These are phyloP conservation scores for Pythium guiyangense DNA, from an alignment of 352 stramenopile species.

Conservation along the genomic window DNA sequence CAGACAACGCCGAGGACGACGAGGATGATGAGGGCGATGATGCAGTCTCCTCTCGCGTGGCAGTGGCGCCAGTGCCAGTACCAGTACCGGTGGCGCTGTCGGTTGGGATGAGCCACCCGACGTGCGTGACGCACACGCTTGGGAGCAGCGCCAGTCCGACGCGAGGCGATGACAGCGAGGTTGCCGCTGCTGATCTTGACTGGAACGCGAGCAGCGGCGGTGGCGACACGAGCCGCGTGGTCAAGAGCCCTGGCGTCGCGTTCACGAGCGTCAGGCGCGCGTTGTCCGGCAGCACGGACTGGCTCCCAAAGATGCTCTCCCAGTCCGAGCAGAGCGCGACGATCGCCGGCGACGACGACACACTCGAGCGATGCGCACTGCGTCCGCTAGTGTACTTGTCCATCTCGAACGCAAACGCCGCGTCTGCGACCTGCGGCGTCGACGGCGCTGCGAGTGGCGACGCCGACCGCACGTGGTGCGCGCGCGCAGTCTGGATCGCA, in stretches of 20 bases:
- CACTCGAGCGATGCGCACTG: constrained; percentile 8
- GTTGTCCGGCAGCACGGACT: constrained; percentile 41
- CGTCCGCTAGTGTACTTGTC: constrained; percentile 11
- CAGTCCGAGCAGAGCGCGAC: constrained; percentile 63
- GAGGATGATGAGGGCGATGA: background rate
- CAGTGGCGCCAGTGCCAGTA: background rate
- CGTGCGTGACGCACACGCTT: constrained; percentile 26
- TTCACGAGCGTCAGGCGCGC: constrained; percentile 46
- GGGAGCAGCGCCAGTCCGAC: constrained; percentile 11
- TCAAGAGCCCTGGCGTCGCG: constrained; percentile 34
- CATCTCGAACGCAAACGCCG: constrained; percentile 36
- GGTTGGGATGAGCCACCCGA: constrained; percentile 48
- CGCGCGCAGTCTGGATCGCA: constrained; percentile 18
- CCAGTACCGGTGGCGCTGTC: background rate
- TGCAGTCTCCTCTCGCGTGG: background rate
- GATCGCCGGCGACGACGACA: constrained; percentile 17
- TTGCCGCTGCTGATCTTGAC: background rate
- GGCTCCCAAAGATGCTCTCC: constrained; percentile 53
- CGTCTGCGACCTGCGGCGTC: background rate
- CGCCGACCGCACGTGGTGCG: constrained; percentile 10
- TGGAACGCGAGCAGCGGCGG: constrained; percentile 1
- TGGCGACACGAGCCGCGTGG: constrained; percentile 18
- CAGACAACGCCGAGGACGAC: too few relatives aligned
- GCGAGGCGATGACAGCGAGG: too few relatives aligned
- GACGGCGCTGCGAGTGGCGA: background rate